Conservation (phyloP, 2,329 filamentous ascomycete genomes). For the Fusarium sp. region DNA sequence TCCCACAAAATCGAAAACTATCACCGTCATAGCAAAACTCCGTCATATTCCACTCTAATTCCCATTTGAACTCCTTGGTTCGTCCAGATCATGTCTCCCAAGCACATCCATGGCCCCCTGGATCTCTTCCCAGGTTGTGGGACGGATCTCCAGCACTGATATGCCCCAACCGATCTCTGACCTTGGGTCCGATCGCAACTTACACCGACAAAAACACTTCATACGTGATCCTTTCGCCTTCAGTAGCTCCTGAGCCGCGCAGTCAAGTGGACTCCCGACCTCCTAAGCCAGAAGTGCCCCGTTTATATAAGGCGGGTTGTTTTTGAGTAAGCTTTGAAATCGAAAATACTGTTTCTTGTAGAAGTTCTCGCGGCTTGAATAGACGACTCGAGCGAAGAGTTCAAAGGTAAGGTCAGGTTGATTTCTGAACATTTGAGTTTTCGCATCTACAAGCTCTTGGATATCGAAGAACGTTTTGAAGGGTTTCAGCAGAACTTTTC, state of each 20-base stretch:
- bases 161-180: slow-evolving; percentile 41
- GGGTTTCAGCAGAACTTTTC: slow-evolving; percentile 22
- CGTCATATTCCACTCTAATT: background rate
- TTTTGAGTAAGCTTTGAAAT: slow-evolving; percentile 70
- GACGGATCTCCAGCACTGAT: slow-evolving; percentile 40
- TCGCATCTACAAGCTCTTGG: slow-evolving; percentile 65
- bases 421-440: slow-evolving; percentile 45
- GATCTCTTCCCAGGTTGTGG: slow-evolving; percentile 45
- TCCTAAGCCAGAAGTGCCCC: slow-evolving; percentile 44
- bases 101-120: slow-evolving; percentile 34
- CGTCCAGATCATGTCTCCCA: slow-evolving; percentile 43
- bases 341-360: slow-evolving; percentile 67
- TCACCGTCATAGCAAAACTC: background rate
- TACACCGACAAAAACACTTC: slow-evolving; percentile 48
- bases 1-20: background rate
- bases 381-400: slow-evolving; percentile 68
- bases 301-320: slow-evolving; percentile 61
- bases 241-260: slow-evolving; percentile 39
- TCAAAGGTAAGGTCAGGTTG: slow-evolving; percentile 62
- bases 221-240: slow-evolving; percentile 8
- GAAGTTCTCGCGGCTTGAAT: slow-evolving; percentile 63
- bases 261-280: slow-evolving; percentile 39
- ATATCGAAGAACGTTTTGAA: slow-evolving; percentile 68
- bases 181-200: slow-evolving; percentile 31
- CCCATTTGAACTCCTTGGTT: background rate